These are phyloP conservation scores for Polymyxa betae DNA, from an alignment of 208 protist genomes.

Conservation along the genomic window DNA sequence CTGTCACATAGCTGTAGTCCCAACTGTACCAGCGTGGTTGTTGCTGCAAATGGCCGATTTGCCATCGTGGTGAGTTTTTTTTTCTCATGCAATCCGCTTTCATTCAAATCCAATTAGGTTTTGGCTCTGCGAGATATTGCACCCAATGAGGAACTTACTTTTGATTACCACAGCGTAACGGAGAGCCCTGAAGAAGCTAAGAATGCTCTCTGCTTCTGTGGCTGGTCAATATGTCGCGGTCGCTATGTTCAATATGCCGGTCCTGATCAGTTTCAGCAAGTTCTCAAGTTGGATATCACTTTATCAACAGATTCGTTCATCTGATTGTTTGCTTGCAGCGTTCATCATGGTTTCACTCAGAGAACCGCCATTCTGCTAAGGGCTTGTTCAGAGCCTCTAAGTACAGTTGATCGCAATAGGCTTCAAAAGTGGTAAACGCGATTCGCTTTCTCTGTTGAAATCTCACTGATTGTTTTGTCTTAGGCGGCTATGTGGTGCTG, in stretches of 20 bases:
- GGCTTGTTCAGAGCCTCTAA: conserved; percentile 13
- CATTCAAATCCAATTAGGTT: not conserved
- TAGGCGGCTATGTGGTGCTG: not conserved
- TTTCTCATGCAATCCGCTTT: not conserved
- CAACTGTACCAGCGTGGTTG: conserved; percentile 26
- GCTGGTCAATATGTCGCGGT: conserved; percentile 44
- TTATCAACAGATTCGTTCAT: not conserved
- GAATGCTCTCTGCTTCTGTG: conserved; percentile 55
- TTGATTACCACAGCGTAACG: conserved; percentile 58
- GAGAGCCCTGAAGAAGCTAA: conserved; percentile 49
- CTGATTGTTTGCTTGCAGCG: not conserved
- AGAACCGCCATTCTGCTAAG: not conserved
- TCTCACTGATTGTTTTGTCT: not conserved
- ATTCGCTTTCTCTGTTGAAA: not conserved
- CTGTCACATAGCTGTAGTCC: conserved; percentile 41
- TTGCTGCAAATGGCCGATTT: conserved; percentile 22
- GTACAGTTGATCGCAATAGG: not conserved
- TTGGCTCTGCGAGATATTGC: conserved; percentile 39
- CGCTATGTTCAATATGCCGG: conserved; percentile 49
- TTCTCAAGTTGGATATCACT: conserved; percentile 16
- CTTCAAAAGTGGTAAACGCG: conserved; percentile 16
- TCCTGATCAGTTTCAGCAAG: conserved; percentile 19
- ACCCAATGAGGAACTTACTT: conserved; percentile 51
- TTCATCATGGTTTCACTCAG: conserved; percentile 40
- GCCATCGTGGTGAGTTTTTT: not conserved